Evolutionary conservation across 1,139 yeast genomes (phyloP), one percentile per base, ranked within the genome.

Genomic region (Lodderomyces pseudojiufengensis): DNA sequence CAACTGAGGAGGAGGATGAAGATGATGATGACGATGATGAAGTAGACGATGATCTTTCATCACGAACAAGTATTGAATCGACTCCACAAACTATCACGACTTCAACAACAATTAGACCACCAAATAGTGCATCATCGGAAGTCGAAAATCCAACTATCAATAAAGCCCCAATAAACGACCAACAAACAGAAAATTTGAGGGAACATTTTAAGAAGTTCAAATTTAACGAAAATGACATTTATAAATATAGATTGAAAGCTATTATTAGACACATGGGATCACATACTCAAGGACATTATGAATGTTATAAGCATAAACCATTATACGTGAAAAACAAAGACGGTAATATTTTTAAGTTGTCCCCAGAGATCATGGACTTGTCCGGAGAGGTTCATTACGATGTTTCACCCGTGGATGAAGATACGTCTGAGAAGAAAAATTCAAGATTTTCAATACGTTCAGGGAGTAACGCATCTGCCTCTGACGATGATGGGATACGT

Each of bases 221-320:
- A 40, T 70, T 70, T 51, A 65, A 59, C 46, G 74, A 68, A 3
- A 66, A 66, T 43, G 73, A 70, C 41, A 50, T 57, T 18, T 73
- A 71, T 46, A 70, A 61, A 31, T 88, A 86, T 55, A 65, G 66
- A 42, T 65, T 92, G 26, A 74, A 73, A 45, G 85, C 96, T 1
- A 65, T 87, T 47, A 79, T 92, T 16, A 73, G 87, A 43, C 98
- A 92, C 54, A 78, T 80, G 36, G 98, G 97, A 0, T 80, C 94
- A 1, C 97, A 92, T 57, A 74, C 83, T 13, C 78, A 81, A 32
- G 98, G 97, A 1, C 98, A 92, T 54, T 92, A 85, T 51, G 94
- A 84, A 50, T 82, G 92, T 47, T 85, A 77, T 54, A 78, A 79
- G 45, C 74, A 73, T 32, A 85, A 85, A 51, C 90, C 92, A 2